phyloP scores from a whole-genome alignment of 257 asterid genomes.

The Fraxinus quadrangulata region DNA sequence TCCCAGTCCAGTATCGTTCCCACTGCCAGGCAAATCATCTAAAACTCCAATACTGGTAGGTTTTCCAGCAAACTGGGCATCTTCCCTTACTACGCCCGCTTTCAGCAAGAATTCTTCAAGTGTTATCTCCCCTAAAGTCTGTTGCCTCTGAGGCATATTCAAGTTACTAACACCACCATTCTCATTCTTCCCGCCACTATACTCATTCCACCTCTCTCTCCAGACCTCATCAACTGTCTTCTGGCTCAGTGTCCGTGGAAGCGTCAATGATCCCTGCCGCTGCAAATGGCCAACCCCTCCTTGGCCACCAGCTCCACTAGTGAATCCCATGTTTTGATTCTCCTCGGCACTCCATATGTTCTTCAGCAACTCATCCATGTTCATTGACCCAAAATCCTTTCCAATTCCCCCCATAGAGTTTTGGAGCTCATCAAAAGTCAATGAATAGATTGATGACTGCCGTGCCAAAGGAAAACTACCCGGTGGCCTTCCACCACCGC shows the following conservation, averaged over 20 bases:
- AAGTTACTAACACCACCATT: constrained; percentile 33
- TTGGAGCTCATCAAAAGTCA: constrained; percentile 94
- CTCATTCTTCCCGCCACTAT: constrained; percentile 37
- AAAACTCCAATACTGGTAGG: constrained; percentile 21
- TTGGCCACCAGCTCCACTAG: constrained; percentile 27
- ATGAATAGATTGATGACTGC: constrained; percentile 74
- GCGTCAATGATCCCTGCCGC: constrained; percentile 82
- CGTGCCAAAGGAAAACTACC: constrained; percentile 52
- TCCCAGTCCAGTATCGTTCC: constrained; percentile 32
- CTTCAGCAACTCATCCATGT: constrained; percentile 95
- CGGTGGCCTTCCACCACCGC: constrained; percentile 48
- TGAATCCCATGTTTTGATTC: constrained; percentile 53
- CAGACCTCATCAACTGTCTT: constrained; percentile 97
- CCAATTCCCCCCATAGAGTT: constrained; percentile 61
- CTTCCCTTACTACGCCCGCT: constrained; percentile 90
- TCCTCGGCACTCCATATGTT: constrained; percentile 97
- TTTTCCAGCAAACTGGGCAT: constrained; percentile 41
- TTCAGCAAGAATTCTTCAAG: constrained; percentile 83
- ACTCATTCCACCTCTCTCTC: constrained; percentile 73
- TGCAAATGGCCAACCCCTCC: constrained; percentile 54
- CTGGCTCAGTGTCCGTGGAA: constrained; percentile 88
- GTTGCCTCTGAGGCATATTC: constrained; percentile 64
- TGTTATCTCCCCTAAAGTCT: constrained; percentile 78
- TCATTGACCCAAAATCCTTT: constrained; percentile 89
- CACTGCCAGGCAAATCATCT: constrained; percentile 22